Percentiles rank a stretch among this genome's conserved stretches.
Conservation (phyloP, 192 early-diverging fungal species). For the Gigaspora rosea region DNA sequence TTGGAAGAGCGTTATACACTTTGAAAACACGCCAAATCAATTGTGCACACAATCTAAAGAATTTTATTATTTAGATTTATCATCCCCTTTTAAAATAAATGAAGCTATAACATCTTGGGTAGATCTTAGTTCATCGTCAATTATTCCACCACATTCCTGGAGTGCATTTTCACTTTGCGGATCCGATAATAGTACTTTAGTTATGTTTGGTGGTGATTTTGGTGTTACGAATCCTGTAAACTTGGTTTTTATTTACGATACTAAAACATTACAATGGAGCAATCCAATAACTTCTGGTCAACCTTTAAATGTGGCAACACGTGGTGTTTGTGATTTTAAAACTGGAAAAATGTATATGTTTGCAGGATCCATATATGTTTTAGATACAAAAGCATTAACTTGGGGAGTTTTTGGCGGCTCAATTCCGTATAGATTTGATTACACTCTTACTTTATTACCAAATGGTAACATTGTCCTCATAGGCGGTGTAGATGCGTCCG, state of each 20-base stretch:
- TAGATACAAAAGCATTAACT: background rate
- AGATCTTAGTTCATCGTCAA: background rate
- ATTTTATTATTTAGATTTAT: conserved; percentile 6
- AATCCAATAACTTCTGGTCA: too few relatives aligned
- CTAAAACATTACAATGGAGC: background rate
- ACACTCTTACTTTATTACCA: conserved; percentile 8
- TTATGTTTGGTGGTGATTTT: too few relatives aligned
- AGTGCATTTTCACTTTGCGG: conserved; percentile 1
- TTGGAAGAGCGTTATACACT: too few relatives aligned
- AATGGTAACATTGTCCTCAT: background rate
- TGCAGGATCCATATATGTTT: background rate
- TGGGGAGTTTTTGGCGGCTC: background rate
- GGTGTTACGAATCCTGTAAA: background rate
- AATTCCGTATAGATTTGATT: background rate
- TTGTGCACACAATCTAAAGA: background rate
- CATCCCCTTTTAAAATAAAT: background rate
- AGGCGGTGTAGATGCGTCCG: background rate
- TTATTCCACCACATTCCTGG: conserved; percentile 4
- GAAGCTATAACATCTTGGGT: background rate
- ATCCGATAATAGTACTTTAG: background rate
- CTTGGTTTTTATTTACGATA: background rate
- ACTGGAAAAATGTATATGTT: too few relatives aligned
- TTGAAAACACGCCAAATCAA: too few relatives aligned
- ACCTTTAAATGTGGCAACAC: too few relatives aligned
- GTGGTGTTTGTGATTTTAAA: background rate